These are phyloP conservation scores for Tausonia pullulans DNA, from an alignment of 1,284 basidiomycete genomes.

Conservation along the genomic window DNA sequence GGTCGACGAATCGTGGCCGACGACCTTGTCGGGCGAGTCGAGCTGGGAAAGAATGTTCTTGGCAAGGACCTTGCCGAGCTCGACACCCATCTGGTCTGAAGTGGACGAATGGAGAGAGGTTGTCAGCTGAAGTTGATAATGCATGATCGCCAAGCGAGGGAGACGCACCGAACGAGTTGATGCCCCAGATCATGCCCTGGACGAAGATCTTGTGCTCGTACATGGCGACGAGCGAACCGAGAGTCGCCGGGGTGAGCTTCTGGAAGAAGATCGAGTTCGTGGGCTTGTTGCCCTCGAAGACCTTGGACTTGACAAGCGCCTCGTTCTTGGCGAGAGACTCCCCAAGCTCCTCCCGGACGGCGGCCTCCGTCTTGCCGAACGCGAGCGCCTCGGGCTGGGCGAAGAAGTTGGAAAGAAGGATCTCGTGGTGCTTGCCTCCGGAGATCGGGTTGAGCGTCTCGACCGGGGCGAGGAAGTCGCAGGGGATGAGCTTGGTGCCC, in stretches of 20 bases:
- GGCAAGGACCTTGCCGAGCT: constrained; percentile 71
- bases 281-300: constrained; percentile 94
- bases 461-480: constrained; percentile 88
- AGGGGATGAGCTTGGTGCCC: constrained; percentile 81
- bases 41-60: constrained; percentile 36
- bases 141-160: background rate
- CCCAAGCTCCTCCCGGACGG: constrained; percentile 71
- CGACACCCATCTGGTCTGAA: constrained; percentile 83
- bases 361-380: constrained; percentile 89
- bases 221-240: constrained; percentile 80
- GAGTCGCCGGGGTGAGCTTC: constrained; percentile 74
- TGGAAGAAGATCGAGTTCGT: constrained; percentile 97
- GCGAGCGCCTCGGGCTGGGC: constrained; percentile 95
- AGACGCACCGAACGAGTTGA: constrained; percentile 82
- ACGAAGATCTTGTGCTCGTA: constrained; percentile 99
- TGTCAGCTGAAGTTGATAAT: background rate
- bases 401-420: constrained; percentile 95
- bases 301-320: constrained; percentile 87
- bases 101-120: background rate
- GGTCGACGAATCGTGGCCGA: constrained; percentile 88
- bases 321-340: constrained; percentile 54
- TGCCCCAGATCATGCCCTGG: constrained; percentile 93
- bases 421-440: constrained; percentile 88
- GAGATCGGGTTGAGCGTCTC: constrained; percentile 73
- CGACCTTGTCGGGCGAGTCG: constrained; percentile 66